phyloP scores from a whole-genome alignment of 805 yeast species.

The Metschnikowia lunata region DNA sequence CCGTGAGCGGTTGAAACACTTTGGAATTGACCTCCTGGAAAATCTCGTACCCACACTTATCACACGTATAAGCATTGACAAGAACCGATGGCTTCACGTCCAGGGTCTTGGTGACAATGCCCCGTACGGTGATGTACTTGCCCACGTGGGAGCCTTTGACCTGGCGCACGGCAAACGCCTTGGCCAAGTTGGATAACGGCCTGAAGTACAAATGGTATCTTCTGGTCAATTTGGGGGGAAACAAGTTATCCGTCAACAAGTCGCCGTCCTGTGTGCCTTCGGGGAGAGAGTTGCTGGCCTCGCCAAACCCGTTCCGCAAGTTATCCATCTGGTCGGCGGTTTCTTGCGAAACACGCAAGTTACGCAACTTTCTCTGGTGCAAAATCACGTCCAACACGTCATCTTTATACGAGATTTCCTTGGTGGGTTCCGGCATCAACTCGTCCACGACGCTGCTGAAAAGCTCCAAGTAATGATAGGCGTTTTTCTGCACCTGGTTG shows the following conservation, averaged over 20 bases:
- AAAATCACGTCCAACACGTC: slow-evolving; percentile 90
- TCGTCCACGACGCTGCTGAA: slow-evolving; percentile 74
- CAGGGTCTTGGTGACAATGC: slow-evolving; percentile 90
- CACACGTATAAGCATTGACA: slow-evolving; percentile 96
- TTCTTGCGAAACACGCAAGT: slow-evolving; percentile 66
- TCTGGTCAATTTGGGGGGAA: slow-evolving; percentile 83
- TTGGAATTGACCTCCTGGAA: slow-evolving; percentile 90
- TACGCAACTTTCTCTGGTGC: slow-evolving; percentile 83
- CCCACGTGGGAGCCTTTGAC: slow-evolving; percentile 83
- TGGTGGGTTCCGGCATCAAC: slow-evolving; percentile 82
- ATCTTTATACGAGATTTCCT: slow-evolving; percentile 72
- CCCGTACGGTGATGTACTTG: slow-evolving; percentile 81
- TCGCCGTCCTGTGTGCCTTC: slow-evolving; percentile 12
- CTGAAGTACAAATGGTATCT: slow-evolving; percentile 83
- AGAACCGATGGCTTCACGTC: slow-evolving; percentile 92
- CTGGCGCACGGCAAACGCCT: slow-evolving; percentile 83
- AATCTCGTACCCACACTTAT: slow-evolving; percentile 92
- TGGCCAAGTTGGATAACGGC: slow-evolving; percentile 55
- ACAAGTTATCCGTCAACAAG: slow-evolving; percentile 43
- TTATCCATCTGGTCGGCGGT: slow-evolving; percentile 54
- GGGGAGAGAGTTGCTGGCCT: slow-evolving; percentile 19
- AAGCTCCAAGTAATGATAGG: slow-evolving; percentile 74
- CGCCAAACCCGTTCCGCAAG: slow-evolving; percentile 33
- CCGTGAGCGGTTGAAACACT: slow-evolving; percentile 80
- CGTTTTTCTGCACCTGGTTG: slow-evolving; percentile 62